Conservation (phyloP, 768 basidiomycete species). For the Tulasnella sp. region DNA sequence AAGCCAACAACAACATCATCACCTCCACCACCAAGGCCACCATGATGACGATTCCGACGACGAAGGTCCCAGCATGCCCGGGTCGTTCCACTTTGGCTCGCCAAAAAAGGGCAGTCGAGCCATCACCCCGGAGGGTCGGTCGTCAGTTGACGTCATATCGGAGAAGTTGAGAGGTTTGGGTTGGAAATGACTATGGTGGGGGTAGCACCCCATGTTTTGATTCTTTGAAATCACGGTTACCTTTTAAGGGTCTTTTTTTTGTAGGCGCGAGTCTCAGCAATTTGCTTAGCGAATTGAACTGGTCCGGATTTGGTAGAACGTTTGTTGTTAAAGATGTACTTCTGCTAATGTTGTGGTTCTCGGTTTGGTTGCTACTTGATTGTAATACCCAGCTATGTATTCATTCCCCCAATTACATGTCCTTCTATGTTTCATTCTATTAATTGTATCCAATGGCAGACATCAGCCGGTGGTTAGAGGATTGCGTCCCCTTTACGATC, state of each 20-base stretch:
- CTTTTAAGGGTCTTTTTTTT: background rate
- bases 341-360: background rate
- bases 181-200: background rate
- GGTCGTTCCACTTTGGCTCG: constrained; percentile 27
- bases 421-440: background rate
- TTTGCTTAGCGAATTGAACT: background rate
- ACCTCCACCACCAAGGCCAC: background rate
- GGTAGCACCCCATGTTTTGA: background rate
- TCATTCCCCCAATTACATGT: background rate
- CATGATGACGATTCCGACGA: constrained; percentile 2
- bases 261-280: background rate
- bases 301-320: background rate
- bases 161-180: constrained; percentile 5
- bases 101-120: background rate
- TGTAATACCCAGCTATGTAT: constrained; percentile 12
- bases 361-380: background rate
- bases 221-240: background rate
- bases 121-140: background rate
- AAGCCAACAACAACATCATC: background rate
- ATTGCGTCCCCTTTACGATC: constrained; percentile 21
- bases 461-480: background rate
- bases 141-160: background rate
- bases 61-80: constrained; percentile 25
- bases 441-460: too few species aligned
- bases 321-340: background rate